Percentiles rank a stretch among this genome's conserved stretches.
phyloP scores from a whole-genome alignment of 108 stramenopile genomes.

The Discostella stelligeroides region DNA sequence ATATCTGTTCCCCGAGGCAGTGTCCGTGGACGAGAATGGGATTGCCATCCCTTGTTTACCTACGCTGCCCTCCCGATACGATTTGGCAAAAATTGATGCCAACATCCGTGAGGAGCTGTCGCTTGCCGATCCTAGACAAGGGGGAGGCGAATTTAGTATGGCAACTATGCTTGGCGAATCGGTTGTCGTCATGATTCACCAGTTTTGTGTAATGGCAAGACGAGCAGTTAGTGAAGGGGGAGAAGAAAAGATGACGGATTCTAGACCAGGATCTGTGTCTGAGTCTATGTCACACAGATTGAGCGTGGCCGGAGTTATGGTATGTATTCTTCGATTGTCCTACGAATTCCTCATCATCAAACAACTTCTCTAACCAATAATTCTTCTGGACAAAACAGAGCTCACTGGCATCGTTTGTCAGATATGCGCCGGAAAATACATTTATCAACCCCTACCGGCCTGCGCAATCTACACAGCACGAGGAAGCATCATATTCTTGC shows the following conservation, averaged over 20 bases:
- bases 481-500: constrained; percentile 80
- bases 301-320: constrained; percentile 74
- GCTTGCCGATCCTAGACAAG: constrained; percentile 81
- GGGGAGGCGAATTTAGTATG: constrained; percentile 81
- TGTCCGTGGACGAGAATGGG: constrained; percentile 77
- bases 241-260: constrained; percentile 57
- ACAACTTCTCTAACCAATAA: background rate
- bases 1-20: constrained; percentile 82
- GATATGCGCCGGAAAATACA: constrained; percentile 74
- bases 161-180: constrained; percentile 78
- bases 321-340: constrained; percentile 12
- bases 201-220: constrained; percentile 71
- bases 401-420: constrained; percentile 52
- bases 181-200: constrained; percentile 67
- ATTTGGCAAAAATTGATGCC: constrained; percentile 77
- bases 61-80: constrained; percentile 76
- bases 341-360: constrained; percentile 44
- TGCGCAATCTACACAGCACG: constrained; percentile 73
- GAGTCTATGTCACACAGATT: constrained; percentile 78
- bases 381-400: constrained; percentile 5
- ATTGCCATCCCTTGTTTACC: constrained; percentile 61
- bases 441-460: constrained; percentile 87
- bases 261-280: constrained; percentile 54
- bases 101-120: constrained; percentile 82
- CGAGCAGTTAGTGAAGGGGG: constrained; percentile 65